A percentile compares a stretch with the other conserved stretches of the same genome.
These are phyloP conservation scores for Cladosporium sp. DNA, from an alignment of 2,329 filamentous ascomycete species.

Conservation along the genomic window DNA sequence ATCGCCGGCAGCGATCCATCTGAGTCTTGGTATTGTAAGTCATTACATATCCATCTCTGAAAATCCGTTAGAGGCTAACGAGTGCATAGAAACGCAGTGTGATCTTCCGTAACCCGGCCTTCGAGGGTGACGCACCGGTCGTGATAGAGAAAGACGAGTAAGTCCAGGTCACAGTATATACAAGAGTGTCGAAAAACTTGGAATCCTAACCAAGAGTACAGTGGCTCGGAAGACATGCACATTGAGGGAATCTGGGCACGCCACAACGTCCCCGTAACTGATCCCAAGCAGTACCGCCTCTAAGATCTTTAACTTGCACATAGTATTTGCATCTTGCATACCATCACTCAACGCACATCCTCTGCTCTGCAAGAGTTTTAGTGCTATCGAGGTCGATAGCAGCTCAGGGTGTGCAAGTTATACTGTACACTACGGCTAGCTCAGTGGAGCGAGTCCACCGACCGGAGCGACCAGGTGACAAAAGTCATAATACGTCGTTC, in stretches of 20 bases:
- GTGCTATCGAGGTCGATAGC: not conserved
- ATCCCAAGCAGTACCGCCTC: not conserved
- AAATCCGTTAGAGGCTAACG: not conserved
- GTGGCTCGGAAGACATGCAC: constrained; percentile 5
- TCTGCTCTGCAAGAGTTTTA: not conserved
- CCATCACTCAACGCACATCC: not conserved
- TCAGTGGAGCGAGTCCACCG: not conserved
- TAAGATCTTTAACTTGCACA: not conserved
- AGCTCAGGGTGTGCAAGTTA: not conserved
- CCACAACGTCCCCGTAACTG: not conserved
- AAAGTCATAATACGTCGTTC: not conserved
- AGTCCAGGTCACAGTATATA: not conserved
- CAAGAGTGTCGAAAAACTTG: not conserved
- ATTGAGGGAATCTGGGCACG: not conserved
- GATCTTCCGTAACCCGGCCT: not conserved
- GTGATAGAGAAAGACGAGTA: constrained; percentile 2
- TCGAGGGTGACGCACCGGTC: not conserved
- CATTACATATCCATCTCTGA: not conserved
- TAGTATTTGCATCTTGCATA: not conserved
- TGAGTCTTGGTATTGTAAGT: constrained; percentile 1
- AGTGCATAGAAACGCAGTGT: not conserved
- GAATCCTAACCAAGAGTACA: not conserved
- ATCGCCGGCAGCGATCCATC: not conserved
- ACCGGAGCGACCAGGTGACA: not conserved
- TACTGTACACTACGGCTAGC: not conserved